Conservation (phyloP, 202 grass and related monocot species). For the Zoysia matrella region DNA sequence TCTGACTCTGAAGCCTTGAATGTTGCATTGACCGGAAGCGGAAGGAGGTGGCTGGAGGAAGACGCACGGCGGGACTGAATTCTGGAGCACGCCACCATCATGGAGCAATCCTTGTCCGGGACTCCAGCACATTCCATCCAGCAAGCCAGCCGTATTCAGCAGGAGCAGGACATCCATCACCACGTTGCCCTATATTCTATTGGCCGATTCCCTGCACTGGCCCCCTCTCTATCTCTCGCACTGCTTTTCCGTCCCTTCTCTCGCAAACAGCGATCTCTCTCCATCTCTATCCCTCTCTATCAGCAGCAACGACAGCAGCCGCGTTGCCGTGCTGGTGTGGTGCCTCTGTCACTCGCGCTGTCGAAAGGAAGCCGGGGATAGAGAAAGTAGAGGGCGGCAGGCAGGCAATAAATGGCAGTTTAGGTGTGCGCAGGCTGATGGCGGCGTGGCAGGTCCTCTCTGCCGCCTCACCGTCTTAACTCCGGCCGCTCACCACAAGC, state of each 20-base stretch:
- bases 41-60: too few species aligned
- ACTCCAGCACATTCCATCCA: constrained; percentile 44
- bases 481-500: constrained; percentile 27
- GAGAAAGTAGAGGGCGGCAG: not conserved
- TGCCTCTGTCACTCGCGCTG: constrained; percentile 3
- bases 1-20: not conserved
- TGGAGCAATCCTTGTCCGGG: constrained; percentile 45
- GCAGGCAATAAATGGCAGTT: constrained; percentile 80
- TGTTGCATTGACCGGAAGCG: constrained; percentile 31
- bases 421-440: constrained; percentile 69
- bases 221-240: not conserved
- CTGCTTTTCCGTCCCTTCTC: constrained; percentile 15
- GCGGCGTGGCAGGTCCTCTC: constrained; percentile 85
- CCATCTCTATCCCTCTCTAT: constrained; percentile 1
- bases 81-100: constrained; percentile 61
- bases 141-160: constrained; percentile 11
- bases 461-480: constrained; percentile 80
- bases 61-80: constrained; percentile 38
- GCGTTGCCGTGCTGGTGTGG: constrained; percentile 46
- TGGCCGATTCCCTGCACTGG: constrained; percentile 30
- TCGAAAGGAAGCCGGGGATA: constrained; percentile 8
- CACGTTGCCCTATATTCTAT: constrained; percentile 47
- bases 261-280: not conserved
- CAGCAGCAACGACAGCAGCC: not conserved
- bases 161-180: not conserved